Evolutionary conservation across 768 basidiomycete genomes (phyloP), one percentile per base, ranked within the genome.

Genomic region (Crassisporium funariophilum): DNA sequence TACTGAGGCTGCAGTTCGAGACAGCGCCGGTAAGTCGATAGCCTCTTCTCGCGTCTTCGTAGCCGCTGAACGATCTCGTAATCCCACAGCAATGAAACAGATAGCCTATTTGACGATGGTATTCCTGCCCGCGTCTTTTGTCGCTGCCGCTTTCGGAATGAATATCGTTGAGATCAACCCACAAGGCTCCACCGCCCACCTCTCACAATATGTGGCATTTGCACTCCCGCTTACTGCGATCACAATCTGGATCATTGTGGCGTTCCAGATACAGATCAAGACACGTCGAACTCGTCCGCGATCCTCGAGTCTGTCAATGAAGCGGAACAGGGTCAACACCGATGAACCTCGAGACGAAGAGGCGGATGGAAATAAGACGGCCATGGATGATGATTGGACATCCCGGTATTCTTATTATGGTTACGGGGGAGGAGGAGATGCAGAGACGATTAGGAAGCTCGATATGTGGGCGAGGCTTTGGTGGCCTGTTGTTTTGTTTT

Each of bases 31-130:
- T 72, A 42, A 24, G 66, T 49, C 21, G n/a, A n/a, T n/a, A n/a
- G n/a, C 21, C 7, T 29, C 20, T 19, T 19, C 12, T 16, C 7
- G 2, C 3, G 37, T 9, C n/a, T 37, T 34, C 31, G 1, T 39
- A 17, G 6, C 11, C 22, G 8, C 19, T 16, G 6, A 46, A 15
- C 15, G 33, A 21, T 27, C 31, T 16, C 7, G 37, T 11, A 33
- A 21, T 38, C 25, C 23, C 16, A 16, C 40, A 70, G 76, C 73
- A 13, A 76, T 77, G 70, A 76, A 76, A 46, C 70, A 81, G 43
- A 75, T 84, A 23, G 72, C 79, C 0, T 82, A 81, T 49, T 62
- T 84, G 1, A 79, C 81, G 0, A 83, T 83, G 79, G 57, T 82
- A 13, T 84, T 83, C 59, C 64, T 84, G 7, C 83, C 83, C 0